Evolutionary conservation across 1,139 yeast genomes (phyloP), one percentile per base, ranked within the genome.

Genomic region (Wickerhamiella infanticola): DNA sequence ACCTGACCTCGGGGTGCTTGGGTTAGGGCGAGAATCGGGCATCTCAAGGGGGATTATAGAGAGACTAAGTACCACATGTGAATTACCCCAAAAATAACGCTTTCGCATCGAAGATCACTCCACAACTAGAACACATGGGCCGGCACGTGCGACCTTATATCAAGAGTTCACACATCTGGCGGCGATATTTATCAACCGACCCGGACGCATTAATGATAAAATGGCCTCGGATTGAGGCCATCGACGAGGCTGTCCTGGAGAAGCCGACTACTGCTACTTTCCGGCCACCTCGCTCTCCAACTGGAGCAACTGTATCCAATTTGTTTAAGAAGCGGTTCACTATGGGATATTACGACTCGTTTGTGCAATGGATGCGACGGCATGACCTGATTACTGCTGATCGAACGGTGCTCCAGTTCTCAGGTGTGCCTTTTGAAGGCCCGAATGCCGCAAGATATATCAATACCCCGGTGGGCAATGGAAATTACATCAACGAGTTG

Each of bases 401-500:
- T 52, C 54, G 59, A 3, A 61, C 55, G n/a, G 64, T 75, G 3
- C 52, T 74, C n/a, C 69, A 42, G 36, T 46, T 49, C 18, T 53
- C 46, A 3, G 54, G 48, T 2, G 27, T 46, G 64, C 45, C 41
- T 4, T 48, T 37, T 39, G 8, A 36, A 6, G 52, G 45, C 8
- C 25, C 41, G 5, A 7, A 11, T 7, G 9, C 33, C 7, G 33
- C 33, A 29, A 29, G 45, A 26, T 37, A 49, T 3, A 33, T 53
- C 24, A 50, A 53, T 26, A 50, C 48, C 25, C 18, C 35, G 18
- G 27, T 45, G 23, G 46, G 44, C 13, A 53, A 33, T n/a, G 68
- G 71, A 7, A 65, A 70, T 29, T 68, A 61, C 52, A 72, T 83
- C 57, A 81, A 79, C 57, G 83, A 80, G 55, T 72, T 81, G 47